These are phyloP conservation scores for Pseudotsuga menziesii DNA, from an alignment of 75 land plant species.

Conservation along the genomic window DNA sequence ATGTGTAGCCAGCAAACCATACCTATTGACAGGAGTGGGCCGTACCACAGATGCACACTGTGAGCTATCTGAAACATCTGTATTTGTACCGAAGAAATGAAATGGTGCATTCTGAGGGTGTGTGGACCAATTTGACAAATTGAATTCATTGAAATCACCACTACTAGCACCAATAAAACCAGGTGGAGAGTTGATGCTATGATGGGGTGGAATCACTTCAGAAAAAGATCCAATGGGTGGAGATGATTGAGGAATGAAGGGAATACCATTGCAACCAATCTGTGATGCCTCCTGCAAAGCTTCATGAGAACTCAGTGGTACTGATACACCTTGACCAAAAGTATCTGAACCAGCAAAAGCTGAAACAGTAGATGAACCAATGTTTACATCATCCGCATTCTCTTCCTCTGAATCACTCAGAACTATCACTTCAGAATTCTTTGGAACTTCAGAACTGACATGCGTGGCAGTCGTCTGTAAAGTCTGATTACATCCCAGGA, in stretches of 20 bases:
- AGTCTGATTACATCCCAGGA: conserved; percentile 22
- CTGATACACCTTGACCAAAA: conserved; percentile 10
- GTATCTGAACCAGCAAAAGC: conserved; percentile 22
- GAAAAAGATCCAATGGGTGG: conserved; percentile 24
- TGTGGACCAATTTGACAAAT: conserved; percentile 34
- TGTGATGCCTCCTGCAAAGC: conserved; percentile 17
- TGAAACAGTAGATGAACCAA: conserved; percentile 32
- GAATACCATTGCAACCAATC: conserved; percentile 16
- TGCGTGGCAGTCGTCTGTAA: conserved; percentile 22
- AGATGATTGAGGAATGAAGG: conserved; percentile 21
- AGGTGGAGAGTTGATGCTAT: conserved; percentile 19
- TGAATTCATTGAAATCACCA: conserved; percentile 40
- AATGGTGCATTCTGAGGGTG: conserved; percentile 30
- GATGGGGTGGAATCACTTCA: conserved; percentile 22
- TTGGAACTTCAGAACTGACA: conserved; percentile 20
- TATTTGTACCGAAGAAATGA: conserved; percentile 46
- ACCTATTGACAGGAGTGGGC: conserved; percentile 34
- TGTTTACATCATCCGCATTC: conserved; percentile 14
- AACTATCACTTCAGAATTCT: conserved; percentile 68
- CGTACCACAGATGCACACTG: conserved; percentile 26
- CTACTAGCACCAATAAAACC: conserved; percentile 33
- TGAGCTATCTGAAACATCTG: conserved; percentile 39
- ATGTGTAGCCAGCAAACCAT: conserved; percentile 31
- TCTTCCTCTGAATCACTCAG: conserved; percentile 97
- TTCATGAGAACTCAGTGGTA: conserved; percentile 12